A percentile compares a stretch with the other conserved stretches of the same genome.
Conservation (phyloP, 164 flowering plant genomes). For the Annona cherimola region DNA sequence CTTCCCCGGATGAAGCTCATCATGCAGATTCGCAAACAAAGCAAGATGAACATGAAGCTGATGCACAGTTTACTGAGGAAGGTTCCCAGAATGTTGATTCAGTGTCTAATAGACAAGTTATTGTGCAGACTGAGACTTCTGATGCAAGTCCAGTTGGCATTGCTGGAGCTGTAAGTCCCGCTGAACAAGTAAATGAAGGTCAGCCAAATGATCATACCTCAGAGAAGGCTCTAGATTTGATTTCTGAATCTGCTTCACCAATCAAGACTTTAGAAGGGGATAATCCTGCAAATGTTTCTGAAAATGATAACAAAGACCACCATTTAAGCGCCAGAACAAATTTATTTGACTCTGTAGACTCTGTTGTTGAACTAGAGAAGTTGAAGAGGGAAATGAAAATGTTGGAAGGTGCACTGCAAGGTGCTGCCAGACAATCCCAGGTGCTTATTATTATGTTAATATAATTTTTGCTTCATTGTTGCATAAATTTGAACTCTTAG, state of each 20-base stretch:
- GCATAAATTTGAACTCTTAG: neutral
- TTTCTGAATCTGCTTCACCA: constrained; percentile 23
- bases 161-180: constrained; percentile 25
- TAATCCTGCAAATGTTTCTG: constrained; percentile 23
- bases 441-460: constrained; percentile 28
- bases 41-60: constrained; percentile 21
- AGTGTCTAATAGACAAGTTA: constrained; percentile 20
- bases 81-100: constrained; percentile 24
- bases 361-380: constrained; percentile 54
- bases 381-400: constrained; percentile 82
- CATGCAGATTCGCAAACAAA: constrained; percentile 22
- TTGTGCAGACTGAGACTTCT: constrained; percentile 23
- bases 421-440: constrained; percentile 99
- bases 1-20: constrained; percentile 21
- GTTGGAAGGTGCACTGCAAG: constrained; percentile 96
- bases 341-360: constrained; percentile 32
- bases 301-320: constrained; percentile 31
- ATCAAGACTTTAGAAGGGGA: constrained; percentile 27
- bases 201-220: constrained; percentile 15
- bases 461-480: neutral
- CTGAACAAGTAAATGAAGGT: constrained; percentile 16
- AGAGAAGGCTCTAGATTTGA: constrained; percentile 22
- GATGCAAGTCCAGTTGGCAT: constrained; percentile 18
- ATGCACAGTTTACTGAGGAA: constrained; percentile 21
- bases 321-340: constrained; percentile 30